Percentiles rank a stretch among this genome's conserved stretches.
phyloP scores from a whole-genome alignment of 2,329 filamentous ascomycete species.

The Ophiostoma sp. region DNA sequence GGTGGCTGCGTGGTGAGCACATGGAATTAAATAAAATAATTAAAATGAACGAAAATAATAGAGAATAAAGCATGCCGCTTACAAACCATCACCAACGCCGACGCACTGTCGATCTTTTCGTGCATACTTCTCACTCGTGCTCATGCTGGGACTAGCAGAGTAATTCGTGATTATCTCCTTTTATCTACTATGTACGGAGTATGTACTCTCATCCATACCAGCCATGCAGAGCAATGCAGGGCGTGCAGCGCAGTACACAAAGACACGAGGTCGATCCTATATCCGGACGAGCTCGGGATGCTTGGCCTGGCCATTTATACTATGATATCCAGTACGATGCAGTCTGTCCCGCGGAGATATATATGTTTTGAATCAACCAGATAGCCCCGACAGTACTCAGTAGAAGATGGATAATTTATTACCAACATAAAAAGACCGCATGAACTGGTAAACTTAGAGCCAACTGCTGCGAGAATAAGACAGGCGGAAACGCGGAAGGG shows the following conservation, averaged over 20 bases:
- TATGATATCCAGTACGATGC: neutral
- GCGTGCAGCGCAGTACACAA: neutral
- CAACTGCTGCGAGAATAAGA: neutral
- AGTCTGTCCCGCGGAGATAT: neutral
- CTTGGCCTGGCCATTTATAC: neutral
- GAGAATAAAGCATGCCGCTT: neutral
- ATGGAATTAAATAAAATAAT: neutral
- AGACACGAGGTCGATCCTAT: neutral
- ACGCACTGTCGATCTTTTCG: neutral
- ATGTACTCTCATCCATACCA: neutral
- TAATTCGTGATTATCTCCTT: neutral
- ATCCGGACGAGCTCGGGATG: neutral
- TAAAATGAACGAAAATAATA: neutral
- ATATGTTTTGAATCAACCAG: neutral
- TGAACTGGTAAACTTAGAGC: neutral
- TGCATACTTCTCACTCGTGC: neutral
- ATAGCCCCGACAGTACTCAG: neutral
- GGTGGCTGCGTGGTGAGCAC: neutral
- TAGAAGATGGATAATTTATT: neutral
- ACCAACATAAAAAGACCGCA: neutral
- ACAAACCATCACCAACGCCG: neutral
- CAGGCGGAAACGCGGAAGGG: neutral
- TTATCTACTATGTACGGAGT: neutral
- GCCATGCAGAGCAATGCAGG: neutral
- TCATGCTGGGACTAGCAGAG: neutral